Base-by-base conservation (phyloP, 345 rosid species). In the Syzygium grande region DNA sequence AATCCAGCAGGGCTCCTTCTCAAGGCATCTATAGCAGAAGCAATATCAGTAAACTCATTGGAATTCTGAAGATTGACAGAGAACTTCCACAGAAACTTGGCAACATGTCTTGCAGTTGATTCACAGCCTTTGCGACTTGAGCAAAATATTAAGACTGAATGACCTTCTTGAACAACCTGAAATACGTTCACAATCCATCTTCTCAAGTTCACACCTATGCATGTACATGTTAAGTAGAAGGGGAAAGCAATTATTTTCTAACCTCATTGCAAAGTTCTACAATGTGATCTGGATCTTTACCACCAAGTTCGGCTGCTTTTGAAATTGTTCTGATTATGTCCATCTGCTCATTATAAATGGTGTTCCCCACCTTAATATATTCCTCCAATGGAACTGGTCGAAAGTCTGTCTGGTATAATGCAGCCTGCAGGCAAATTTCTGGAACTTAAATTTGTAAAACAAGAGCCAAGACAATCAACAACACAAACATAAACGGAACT, bases 121-220 rank as follows among this genome's bases (percentile, higher is more conserved):
- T 97, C 99, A 58, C 99, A 97, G 93, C 99, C 99, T 92, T 97
- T 97, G 85, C 99, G 96, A 91, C 96, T 96, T 59, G 99, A 96
- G 91, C 99, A 97, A 92, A 97, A 97, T 91, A 96, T 95, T 89
- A 97, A 91, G 86, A 97, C 98, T 2, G 99, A 95, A 87, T 97
- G 97, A 22, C 99, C 99, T 88, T 96, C 99, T 95, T 95, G 98
- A 93, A 97, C 96, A 92, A 96, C 93, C 99, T 97, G 92, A 87
- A 89, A 38, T 79, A 87, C 84, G 29, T 88, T 63, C 61, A 87
- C 65, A 78, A 84, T 77, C 88, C 84, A 73, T 84, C 27, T 4
- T 55, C 25, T 52, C 84, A 88, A 84, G 78, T 56, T 49, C 84
- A 56, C 23, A 25, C 34, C 19, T 77, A 86, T 84, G 52, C 63